Conservation (phyloP, 495 filamentous ascomycete genomes). For the Neurospora pannonica region DNA sequence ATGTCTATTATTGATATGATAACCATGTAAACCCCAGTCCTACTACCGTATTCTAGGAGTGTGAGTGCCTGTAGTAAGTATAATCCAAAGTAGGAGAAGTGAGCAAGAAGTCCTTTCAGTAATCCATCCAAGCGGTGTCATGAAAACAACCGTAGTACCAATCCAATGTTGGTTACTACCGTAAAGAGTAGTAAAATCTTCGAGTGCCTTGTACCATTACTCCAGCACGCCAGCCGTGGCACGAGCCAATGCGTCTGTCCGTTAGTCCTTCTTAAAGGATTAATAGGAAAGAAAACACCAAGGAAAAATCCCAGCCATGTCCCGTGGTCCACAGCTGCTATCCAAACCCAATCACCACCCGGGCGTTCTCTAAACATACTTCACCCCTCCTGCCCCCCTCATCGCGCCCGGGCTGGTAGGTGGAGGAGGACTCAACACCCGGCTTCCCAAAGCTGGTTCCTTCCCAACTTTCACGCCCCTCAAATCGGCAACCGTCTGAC, state of each 20-base stretch:
- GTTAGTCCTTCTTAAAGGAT: background rate
- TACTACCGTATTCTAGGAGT: background rate
- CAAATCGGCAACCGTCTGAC: conserved; percentile 13
- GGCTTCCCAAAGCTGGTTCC: background rate
- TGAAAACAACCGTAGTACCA: background rate
- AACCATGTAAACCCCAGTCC: background rate
- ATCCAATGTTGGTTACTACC: background rate
- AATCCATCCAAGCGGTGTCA: background rate
- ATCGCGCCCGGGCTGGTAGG: background rate
- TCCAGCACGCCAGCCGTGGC: background rate
- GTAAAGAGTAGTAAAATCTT: background rate
- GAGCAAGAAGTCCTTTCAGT: background rate
- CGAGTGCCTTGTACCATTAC: background rate
- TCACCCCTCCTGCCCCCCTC: background rate
- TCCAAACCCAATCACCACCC: background rate
- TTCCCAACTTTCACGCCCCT: conserved; percentile 1
- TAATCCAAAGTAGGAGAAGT: background rate
- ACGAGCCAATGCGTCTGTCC: background rate
- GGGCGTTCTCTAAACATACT: background rate
- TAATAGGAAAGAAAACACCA: background rate
- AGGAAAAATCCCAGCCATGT: background rate
- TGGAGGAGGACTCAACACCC: background rate
- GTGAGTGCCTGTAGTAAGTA: background rate
- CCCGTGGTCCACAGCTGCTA: background rate
- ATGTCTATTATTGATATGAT: background rate